Base-by-base conservation (phyloP, 257 asterid species). In the Hygrophila difformis region DNA sequence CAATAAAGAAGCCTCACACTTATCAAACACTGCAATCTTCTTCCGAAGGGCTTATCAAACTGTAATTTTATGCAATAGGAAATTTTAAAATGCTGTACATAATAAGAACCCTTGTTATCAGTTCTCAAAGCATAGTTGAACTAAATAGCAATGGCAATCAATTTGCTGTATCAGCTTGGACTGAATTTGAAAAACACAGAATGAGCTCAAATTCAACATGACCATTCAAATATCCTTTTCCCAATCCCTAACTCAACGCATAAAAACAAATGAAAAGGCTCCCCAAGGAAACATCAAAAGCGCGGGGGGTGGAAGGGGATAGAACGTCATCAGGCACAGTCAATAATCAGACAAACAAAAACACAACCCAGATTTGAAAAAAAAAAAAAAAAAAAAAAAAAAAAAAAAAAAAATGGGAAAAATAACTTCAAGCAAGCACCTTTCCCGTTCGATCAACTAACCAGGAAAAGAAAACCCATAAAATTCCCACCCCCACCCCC, bases 81-180 rank as follows among this genome's bases (percentile, higher is more conserved):
- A 2, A 22, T 19, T 12, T 19, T 14, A n/a, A n/a, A n/a, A n/a
- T n/a, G n/a, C n/a, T n/a, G n/a, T n/a, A n/a, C n/a, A 45, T 23
- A 22, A n/a, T 13, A 12, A 22, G 18, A 16, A 35, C 36, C 14
- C 49, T 19, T 8, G 8, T 43, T 14, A 4, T 23, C 2, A 0
- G 14, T 26, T 45, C 36, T n/a, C 51, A 23, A 22, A 45, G 36
- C 33, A 45, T 45, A 23, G 13, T 22, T 45, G 35, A 45, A 22
- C 51, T 45, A 24, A 45, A 6, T 14, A 29, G 51, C 18, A 22
- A 23, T 8, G 14, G 18, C 7, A 42, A 18, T 9, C 14, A 29
- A 26, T 26, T 3, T 26, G 48, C 36, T 22, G 10, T 14, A 44
- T 47, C 15, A 15, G 39, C 29, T 26, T 17, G 26, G 14, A 49